These are phyloP conservation scores for Kluyveromyces sp. DNA, from an alignment of 1,139 yeast species.

Conservation along the genomic window DNA sequence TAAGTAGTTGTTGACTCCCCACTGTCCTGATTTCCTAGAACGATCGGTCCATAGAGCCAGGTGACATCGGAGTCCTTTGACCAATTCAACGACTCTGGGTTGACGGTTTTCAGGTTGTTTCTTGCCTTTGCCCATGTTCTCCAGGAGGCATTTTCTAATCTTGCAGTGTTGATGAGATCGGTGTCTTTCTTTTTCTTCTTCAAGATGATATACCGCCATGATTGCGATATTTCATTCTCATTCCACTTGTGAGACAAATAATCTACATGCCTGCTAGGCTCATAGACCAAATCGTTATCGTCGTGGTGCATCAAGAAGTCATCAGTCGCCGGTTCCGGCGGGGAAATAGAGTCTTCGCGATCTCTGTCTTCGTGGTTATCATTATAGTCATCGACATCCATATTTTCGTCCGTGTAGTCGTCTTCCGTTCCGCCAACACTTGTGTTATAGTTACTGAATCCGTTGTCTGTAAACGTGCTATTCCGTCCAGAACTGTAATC, in stretches of 20 bases:
- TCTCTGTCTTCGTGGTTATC: conserved; percentile 18
- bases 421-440: conserved; percentile 18
- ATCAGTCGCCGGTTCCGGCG: conserved; percentile 35
- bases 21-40: conserved; percentile 34
- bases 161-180: conserved; percentile 56
- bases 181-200: conserved; percentile 48
- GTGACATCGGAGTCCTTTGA: conserved; percentile 74
- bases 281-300: conserved; percentile 72
- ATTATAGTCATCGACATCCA: conserved; percentile 17
- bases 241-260: conserved; percentile 94
- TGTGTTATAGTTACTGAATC: conserved; percentile 12
- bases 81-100: conserved; percentile 75
- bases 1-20: conserved; percentile 37
- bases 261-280: conserved; percentile 88
- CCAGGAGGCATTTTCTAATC: conserved; percentile 79
- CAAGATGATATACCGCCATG: conserved; percentile 88
- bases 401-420: conserved; percentile 12
- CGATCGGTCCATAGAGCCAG: conserved; percentile 67
- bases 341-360: conserved; percentile 19
- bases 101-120: conserved; percentile 55
- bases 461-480: background rate
- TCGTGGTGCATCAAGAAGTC: conserved; percentile 55
- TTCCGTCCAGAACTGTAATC: conserved; percentile 14
- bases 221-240: conserved; percentile 82
- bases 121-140: conserved; percentile 82